A percentile compares a stretch with the other conserved stretches of the same genome.
phyloP scores from a whole-genome alignment of 1,139 yeast species.

The Scheffersomyces parashehatae region DNA sequence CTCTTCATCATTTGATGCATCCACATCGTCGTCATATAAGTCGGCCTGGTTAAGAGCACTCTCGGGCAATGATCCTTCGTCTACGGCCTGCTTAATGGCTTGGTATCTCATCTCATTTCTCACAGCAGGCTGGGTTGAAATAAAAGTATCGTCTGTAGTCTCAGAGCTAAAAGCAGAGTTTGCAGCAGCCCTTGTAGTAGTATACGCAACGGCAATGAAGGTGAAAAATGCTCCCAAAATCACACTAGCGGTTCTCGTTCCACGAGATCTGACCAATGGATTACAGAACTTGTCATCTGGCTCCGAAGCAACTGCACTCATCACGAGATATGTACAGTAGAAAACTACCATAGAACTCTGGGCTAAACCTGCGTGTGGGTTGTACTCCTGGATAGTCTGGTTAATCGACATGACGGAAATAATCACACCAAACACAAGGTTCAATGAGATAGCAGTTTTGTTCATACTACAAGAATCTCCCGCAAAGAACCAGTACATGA shows the following conservation, averaged over 20 bases:
- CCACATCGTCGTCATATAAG: constrained; percentile 51
- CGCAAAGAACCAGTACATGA: constrained; percentile 86
- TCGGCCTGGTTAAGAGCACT: constrained; percentile 80
- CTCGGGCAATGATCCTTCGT: constrained; percentile 91
- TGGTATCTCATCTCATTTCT: constrained; percentile 80
- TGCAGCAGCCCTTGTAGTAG: constrained; percentile 96
- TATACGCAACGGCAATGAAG: constrained; percentile 91
- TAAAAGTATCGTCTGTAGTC: constrained; percentile 16
- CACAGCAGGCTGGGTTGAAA: constrained; percentile 56
- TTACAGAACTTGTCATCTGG: constrained; percentile 94
- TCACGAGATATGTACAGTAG: constrained; percentile 87
- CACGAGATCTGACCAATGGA: constrained; percentile 84
- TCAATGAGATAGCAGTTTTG: constrained; percentile 80
- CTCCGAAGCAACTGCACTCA: constrained; percentile 94
- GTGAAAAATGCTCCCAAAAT: constrained; percentile 92
- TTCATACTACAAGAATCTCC: constrained; percentile 88
- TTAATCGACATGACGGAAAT: constrained; percentile 74
- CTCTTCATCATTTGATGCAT: constrained; percentile 58
- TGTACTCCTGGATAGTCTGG: constrained; percentile 84
- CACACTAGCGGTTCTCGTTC: constrained; percentile 87
- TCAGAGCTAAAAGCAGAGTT: constrained; percentile 54
- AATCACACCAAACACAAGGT: constrained; percentile 61
- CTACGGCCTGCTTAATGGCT: constrained; percentile 91
- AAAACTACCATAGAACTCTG: constrained; percentile 95
- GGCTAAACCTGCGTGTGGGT: constrained; percentile 95